Percentiles rank a stretch among this genome's conserved stretches.
These are phyloP conservation scores for Stevia rebaudiana DNA, from an alignment of 140 eudicot species.

Conservation along the genomic window DNA sequence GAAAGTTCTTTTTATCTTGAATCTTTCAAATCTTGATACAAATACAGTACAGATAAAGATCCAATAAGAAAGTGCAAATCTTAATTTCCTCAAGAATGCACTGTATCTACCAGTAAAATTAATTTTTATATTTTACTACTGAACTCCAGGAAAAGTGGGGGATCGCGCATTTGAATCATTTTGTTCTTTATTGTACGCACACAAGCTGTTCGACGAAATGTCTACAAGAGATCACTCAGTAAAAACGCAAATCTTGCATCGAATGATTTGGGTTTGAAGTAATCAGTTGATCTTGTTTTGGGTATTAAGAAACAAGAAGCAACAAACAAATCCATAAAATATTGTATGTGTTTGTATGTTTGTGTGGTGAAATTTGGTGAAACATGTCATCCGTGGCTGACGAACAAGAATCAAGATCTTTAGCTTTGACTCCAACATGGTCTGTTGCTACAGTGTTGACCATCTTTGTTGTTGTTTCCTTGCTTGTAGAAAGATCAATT, in stretches of 20 bases:
- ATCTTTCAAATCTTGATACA: constrained; percentile 29
- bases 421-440: constrained; percentile 99
- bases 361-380: constrained; percentile 17
- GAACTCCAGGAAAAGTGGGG: constrained; percentile 13
- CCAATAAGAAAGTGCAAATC: constrained; percentile 15
- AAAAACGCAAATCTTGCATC: constrained; percentile 14
- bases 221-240: constrained; percentile 9
- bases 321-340: neutral
- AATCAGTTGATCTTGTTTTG: neutral
- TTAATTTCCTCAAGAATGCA: constrained; percentile 4
- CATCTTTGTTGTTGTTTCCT: constrained; percentile 53
- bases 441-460: constrained; percentile 86
- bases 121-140: neutral
- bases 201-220: constrained; percentile 25
- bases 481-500: constrained; percentile 88
- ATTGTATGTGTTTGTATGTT: constrained; percentile 10
- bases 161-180: neutral
- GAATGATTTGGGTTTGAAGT: constrained; percentile 16
- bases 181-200: constrained; percentile 2
- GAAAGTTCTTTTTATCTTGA: neutral
- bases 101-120: neutral
- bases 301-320: constrained; percentile 9
- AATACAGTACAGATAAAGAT: constrained; percentile 18
- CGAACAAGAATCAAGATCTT: constrained; percentile 65
- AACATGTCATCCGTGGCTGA: constrained; percentile 38